A percentile compares a stretch with the other conserved stretches of the same genome.
These are phyloP conservation scores for Phragmites australis DNA, from an alignment of 176 grass and related monocot species.

Conservation along the genomic window DNA sequence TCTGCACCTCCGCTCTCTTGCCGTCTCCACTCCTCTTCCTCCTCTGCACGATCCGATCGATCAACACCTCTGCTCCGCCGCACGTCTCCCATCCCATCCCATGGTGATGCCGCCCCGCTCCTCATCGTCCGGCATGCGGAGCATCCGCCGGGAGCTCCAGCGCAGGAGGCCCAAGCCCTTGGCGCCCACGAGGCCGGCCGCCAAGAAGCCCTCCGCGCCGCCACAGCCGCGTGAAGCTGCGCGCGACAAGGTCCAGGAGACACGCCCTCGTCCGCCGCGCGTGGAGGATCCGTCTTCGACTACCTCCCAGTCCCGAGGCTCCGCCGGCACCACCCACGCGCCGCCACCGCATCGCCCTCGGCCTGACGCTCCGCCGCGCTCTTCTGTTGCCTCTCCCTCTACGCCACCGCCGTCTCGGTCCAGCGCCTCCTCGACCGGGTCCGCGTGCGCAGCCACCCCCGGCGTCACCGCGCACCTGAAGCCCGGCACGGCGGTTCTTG, in stretches of 20 bases:
- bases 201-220: neutral
- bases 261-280: neutral
- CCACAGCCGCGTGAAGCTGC: neutral
- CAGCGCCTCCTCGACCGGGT: neutral
- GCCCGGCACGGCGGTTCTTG: neutral
- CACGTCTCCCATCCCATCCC: too few species aligned
- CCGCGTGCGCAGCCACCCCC: neutral
- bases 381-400: neutral
- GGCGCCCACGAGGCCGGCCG: neutral
- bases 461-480: neutral
- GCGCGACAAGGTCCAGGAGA: neutral
- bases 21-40: neutral
- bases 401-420: neutral
- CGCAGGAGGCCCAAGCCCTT: neutral
- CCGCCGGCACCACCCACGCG: neutral
- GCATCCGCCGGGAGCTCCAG: neutral
- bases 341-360: neutral
- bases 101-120: neutral
- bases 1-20: neutral
- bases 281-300: neutral
- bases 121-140: neutral
- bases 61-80: too few species aligned
- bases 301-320: neutral
- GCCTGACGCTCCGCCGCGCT: neutral
- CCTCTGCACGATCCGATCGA: neutral